Percentiles rank a stretch among this genome's conserved stretches.
Conservation (phyloP, 176 grass and related monocot species). For the barley (Hordeum vulgare) region DNA sequence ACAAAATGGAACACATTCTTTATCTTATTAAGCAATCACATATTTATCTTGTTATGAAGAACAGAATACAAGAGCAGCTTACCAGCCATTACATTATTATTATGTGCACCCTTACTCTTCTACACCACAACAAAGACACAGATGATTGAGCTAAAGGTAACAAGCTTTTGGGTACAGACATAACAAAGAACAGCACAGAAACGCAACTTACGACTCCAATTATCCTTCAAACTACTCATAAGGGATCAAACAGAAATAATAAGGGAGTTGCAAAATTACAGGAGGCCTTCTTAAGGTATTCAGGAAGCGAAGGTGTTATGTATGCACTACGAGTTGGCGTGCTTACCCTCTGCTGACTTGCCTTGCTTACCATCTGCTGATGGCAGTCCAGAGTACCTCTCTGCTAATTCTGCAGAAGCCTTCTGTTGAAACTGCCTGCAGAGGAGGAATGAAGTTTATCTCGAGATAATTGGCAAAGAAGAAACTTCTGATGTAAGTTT, state of each 20-base stretch:
- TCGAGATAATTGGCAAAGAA: neutral
- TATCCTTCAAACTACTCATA: neutral
- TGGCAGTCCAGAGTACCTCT: neutral
- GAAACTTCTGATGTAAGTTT: neutral
- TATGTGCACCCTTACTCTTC: neutral
- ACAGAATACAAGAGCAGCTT: neutral
- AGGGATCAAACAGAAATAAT: neutral
- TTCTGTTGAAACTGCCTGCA: slow-evolving; percentile 57
- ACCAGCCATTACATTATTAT: neutral
- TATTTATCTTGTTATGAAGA: neutral
- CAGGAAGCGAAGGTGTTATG: neutral
- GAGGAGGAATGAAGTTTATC: slow-evolving; percentile 4
- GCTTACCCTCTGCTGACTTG: slow-evolving; percentile 21
- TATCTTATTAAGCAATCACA: neutral
- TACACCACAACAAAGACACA: neutral
- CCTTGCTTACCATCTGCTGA: slow-evolving; percentile 21
- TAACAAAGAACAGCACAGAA: neutral
- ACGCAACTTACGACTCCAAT: neutral
- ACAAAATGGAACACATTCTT: neutral
- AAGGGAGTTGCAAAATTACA: neutral
- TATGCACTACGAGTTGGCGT: neutral
- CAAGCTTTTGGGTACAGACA: neutral
- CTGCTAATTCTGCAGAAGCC: slow-evolving; percentile 14
- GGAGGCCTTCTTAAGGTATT: neutral
- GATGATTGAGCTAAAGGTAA: neutral